Evolutionary conservation across 805 yeast species (phyloP).

Genomic region (Pichia nanzhaoensis): DNA sequence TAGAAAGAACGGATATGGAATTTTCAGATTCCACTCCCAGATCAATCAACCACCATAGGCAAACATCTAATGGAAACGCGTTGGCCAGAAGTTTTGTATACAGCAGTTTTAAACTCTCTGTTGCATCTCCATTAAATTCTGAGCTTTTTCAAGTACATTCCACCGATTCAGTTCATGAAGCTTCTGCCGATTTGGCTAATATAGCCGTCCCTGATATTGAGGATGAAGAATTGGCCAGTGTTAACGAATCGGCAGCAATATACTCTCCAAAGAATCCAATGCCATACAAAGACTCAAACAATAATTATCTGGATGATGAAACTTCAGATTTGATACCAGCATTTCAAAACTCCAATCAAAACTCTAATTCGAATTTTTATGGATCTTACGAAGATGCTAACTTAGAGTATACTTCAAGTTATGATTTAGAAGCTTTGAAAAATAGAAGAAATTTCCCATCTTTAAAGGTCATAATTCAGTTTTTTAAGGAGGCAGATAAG

Average conservation of each 20-base stretch:
- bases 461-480: neutral
- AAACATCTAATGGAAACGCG: constrained; percentile 26
- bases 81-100: constrained; percentile 36
- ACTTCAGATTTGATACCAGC: neutral
- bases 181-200: constrained; percentile 49
- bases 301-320: constrained; percentile 1
- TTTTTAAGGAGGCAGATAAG: constrained; percentile 16
- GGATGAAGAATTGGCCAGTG: neutral
- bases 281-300: neutral
- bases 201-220: constrained; percentile 43
- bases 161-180: constrained; percentile 46
- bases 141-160: constrained; percentile 33
- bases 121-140: constrained; percentile 29
- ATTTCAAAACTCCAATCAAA: neutral
- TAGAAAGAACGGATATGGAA: neutral
- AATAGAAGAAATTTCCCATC: constrained; percentile 2
- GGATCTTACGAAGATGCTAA: constrained; percentile 10
- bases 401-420: neutral
- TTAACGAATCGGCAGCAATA: neutral
- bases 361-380: neutral
- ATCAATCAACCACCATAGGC: constrained; percentile 12
- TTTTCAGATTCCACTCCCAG: constrained; percentile 7
- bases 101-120: constrained; percentile 27
- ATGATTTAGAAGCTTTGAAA: constrained; percentile 13
- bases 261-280: neutral